Evolutionary conservation across 2,329 filamentous ascomycete species (phyloP), one percentile per base, ranked within the genome.

Genomic region (Chrysosporium queenslandicum): DNA sequence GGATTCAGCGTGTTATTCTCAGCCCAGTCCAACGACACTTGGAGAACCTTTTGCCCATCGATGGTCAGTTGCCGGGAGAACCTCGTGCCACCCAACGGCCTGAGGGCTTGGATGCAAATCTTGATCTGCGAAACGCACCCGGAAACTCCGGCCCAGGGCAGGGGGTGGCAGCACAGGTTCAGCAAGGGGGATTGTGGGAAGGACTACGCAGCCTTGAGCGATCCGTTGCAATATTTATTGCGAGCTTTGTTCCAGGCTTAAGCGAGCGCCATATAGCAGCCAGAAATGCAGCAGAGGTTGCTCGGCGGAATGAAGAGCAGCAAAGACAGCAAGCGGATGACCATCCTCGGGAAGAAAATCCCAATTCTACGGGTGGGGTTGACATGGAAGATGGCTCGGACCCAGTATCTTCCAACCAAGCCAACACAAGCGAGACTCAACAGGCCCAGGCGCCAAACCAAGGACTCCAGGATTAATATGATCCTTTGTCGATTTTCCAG

Each of bases 211-310:
- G 53, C 11, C 55, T 52, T 34, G 80, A 83, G 62, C 71, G 80
- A 34, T 76, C 76, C 1, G 60, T 79, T 37, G 77, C 78, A n/a
- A 67, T 83, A n/a, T 80, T 83, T 55, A 62, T 83, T 30, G 80
- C 79, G 0, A 81, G 77, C 63, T 61, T 83, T 46, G 76, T 80
- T 61, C 80, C 80, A 0, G 80, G 80, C 0, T 71, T 83, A 23
- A 80, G 80, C 0, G 80, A 83, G 61, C 69, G 77, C 6, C 77
- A 81, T 61, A 76, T 83, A 12, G 69, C 74, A 56, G 79, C 76
- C 23, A 71, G 76, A 53, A 74, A 78, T 58, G 74, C 76, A 50
- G 71, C 75, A 14, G 71, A 76, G 56, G 69, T 69, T 16, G 64
- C 61, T 8, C 43, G 55, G 11, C 46, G 37, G 18, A 50, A 46